Evolutionary conservation across 768 basidiomycete species (phyloP), one percentile per base, ranked within the genome.

Genomic region (Mycena vitilis): DNA sequence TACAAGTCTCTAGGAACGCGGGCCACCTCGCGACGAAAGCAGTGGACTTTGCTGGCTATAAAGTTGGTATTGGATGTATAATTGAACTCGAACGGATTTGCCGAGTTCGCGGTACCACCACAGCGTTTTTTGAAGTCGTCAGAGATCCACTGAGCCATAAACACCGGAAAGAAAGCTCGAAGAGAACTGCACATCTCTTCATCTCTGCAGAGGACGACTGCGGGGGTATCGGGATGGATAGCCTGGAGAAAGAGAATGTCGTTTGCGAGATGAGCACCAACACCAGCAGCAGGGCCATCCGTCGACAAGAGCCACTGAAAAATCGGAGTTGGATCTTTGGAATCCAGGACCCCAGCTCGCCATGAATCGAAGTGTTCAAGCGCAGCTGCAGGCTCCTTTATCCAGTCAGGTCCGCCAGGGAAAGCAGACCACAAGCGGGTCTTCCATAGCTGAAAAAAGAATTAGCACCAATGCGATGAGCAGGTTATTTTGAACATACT

Each of bases 111-210:
- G 4, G 18, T 6, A 13, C 55, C 55, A 5, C 37, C 55, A 42
- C 55, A 57, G n/a, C 20, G 38, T 23, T 57, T 57, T n/a, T n/a
- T 20, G 55, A 57, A 57, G 5, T 57, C 40, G 37, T 20, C 20
- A 9, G 55, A 57, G 20, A 57, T 44, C 38, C 55, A 57, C 11
- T 38, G 37, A 5, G 37, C 55, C 55, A 57, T 57, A 38, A 40
- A 57, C 3, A 10, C 2, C 3, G 55, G 55, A 25, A 57, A 16
- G 23, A n/a, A 25, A n/a, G 23, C 25, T 4, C 56, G 40, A 2
- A 58, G 8, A 3, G 20, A 15, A 10, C 42, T 6, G 40, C 45
- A 58, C 23, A 44, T 13, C 11, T 23, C 42, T 5, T 10, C 22
- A 18, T 45, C 25, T 4, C 12, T 7, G 40, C 56, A 58, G 7